Evolutionary conservation across 2,329 filamentous ascomycete genomes (phyloP), one percentile per base, ranked within the genome.

Genomic region (Thielaviopsis musarum): DNA sequence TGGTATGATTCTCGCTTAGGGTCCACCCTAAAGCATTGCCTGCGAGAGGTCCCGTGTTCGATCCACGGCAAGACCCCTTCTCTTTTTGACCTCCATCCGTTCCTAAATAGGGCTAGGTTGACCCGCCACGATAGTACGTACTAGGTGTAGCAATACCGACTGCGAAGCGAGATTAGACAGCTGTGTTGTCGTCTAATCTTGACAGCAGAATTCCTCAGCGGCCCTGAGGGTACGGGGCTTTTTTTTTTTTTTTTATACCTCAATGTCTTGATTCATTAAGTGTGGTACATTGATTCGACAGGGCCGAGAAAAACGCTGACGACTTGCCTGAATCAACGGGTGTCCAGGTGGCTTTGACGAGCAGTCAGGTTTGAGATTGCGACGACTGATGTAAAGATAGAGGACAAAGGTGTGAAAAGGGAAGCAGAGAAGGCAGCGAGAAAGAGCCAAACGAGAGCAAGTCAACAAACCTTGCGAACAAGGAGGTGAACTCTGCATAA

Each of bases 1-100:
- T 77, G 80, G 80, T 82, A 82, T 82, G 79, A 82, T 83, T 82
- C 79, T 81, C 78, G 80, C 80, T 82, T 82, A 82, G 80, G 79
- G 79, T 68, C 57, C 64, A 71, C 69, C 70, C 70, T 68, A 64
- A 55, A 69, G 69, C 68, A 34, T 34, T 10, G 30, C 30, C 30
- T 34, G 30, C 30, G 30, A 34, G 30, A 34, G 30, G 30, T 34
- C 30, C 30, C 30, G 30, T 34, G 30, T 34, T 34, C 30, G 30
- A 34, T 34, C 30, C 30, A 34, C 30, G 30, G 30, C 30, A 34
- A 34, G 30, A 34, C 30, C 30, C 30, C 10, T 34, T 34, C 30
- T 34, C 10, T 34, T 34, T 6, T n/a, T n/a, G n/a, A n/a, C n/a
- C 10, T 12, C 10, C 10, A 2, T 10, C 10, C 5, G 30, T 10